These are phyloP conservation scores for Schizopora paradoxa DNA, from an alignment of 1,284 basidiomycete genomes.

Conservation along the genomic window DNA sequence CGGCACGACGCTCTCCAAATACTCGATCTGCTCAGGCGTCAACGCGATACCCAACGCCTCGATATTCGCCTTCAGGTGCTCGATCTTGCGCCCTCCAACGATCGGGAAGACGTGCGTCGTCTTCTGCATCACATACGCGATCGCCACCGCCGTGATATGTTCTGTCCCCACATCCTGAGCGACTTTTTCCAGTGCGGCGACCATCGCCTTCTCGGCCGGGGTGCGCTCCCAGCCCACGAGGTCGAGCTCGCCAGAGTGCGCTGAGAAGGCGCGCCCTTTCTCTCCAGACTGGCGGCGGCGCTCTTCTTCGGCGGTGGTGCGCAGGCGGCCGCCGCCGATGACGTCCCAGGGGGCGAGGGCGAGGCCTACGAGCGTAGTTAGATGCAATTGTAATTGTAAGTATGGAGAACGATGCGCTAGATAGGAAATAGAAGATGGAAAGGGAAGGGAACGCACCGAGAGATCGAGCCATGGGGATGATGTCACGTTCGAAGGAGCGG, in stretches of 20 bases:
- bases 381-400: too few species aligned
- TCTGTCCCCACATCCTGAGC: constrained; percentile 29
- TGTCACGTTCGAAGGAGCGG: constrained; percentile 46
- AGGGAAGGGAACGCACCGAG: constrained; percentile 32
- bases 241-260: not conserved
- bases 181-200: constrained; percentile 21
- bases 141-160: constrained; percentile 18
- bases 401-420: too few species aligned
- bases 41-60: constrained; percentile 23
- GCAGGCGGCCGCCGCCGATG: constrained; percentile 24
- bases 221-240: constrained; percentile 17
- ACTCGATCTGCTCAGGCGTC: constrained; percentile 21
- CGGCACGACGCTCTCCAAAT: constrained; percentile 15
- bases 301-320: constrained; percentile 18
- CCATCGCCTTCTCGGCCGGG: constrained; percentile 12
- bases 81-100: constrained; percentile 25
- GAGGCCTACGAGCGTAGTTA: constrained; percentile 20
- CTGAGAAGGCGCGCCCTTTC: constrained; percentile 9
- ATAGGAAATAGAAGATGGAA: too few species aligned
- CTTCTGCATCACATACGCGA: constrained; percentile 18
- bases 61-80: constrained; percentile 26
- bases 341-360: constrained; percentile 29
- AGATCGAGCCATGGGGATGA: constrained; percentile 45
- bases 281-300: constrained; percentile 20
- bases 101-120: constrained; percentile 24